Evolutionary conservation across 352 stramenopile species (phyloP).

Genomic region (Pythium aquatile): DNA sequence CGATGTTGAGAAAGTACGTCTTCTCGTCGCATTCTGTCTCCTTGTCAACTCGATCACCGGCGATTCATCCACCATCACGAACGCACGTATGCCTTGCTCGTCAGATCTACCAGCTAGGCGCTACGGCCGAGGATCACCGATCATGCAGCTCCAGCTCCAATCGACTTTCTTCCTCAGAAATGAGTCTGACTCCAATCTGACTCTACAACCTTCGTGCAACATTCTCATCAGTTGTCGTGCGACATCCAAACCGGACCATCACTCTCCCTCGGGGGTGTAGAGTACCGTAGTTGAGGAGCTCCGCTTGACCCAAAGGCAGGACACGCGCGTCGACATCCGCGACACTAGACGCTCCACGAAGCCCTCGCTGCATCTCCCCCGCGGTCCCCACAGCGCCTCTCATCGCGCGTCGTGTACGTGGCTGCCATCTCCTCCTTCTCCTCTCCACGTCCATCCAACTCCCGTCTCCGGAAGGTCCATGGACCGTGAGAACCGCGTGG

Average conservation of each 20-base stretch:
- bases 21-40: no score
- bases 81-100: no score
- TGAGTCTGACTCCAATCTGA: not conserved
- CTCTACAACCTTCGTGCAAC: conserved; percentile 15
- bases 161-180: not conserved
- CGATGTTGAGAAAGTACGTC: no score
- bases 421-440: conserved; percentile 1
- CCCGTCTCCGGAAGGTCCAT: conserved; percentile 11
- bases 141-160: no score
- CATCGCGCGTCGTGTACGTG: not conserved
- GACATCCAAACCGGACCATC: conserved; percentile 23
- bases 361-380: not conserved
- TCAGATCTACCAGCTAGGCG: no score
- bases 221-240: conserved; percentile 2
- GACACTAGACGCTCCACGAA: not conserved
- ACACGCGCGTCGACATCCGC: not conserved
- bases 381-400: not conserved
- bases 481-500: conserved; percentile 44
- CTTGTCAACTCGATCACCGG: no score
- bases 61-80: no score
- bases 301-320: not conserved
- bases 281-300: not conserved
- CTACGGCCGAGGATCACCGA: no score
- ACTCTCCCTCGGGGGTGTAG: conserved; percentile 8
- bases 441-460: not conserved